phyloP scores from a whole-genome alignment of 768 basidiomycete genomes.

The Leucogyrophana mollusca region DNA sequence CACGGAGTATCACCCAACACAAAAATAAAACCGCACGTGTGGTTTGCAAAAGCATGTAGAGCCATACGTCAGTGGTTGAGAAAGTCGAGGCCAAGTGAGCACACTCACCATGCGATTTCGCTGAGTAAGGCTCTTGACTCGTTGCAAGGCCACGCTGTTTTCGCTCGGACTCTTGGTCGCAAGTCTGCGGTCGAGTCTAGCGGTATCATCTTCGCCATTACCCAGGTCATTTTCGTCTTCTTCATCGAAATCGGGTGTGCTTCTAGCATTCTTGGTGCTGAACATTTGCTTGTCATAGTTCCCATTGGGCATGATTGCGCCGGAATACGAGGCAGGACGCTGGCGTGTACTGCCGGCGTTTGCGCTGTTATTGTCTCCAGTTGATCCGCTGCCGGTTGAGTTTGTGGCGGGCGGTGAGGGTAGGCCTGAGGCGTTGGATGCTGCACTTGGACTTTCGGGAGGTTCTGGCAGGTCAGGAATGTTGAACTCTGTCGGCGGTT shows the following conservation, averaged over 20 bases:
- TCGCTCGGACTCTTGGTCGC: constrained; percentile 43
- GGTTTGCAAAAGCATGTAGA: constrained; percentile 26
- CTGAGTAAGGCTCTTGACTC: constrained; percentile 68
- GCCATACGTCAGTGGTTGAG: constrained; percentile 6
- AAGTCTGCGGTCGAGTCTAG: constrained; percentile 42
- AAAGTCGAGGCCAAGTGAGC: constrained; percentile 17
- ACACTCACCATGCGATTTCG: constrained; percentile 69
- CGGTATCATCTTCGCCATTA: constrained; percentile 65
- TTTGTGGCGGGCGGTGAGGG: constrained; percentile 86
- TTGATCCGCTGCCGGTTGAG: constrained; percentile 80
- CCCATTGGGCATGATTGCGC: constrained; percentile 40
- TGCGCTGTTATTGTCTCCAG: constrained; percentile 53
- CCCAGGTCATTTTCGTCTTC: constrained; percentile 48
- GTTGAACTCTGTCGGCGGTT: constrained; percentile 40
- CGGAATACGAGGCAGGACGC: constrained; percentile 27
- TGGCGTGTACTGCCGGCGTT: constrained; percentile 39
- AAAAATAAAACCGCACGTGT: no score
- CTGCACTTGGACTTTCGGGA: constrained; percentile 54
- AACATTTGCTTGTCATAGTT: constrained; percentile 33
- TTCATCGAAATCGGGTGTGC: constrained; percentile 43
- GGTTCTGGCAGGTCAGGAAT: constrained; percentile 73
- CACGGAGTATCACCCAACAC: no score
- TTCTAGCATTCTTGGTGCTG: constrained; percentile 25
- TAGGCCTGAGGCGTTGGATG: constrained; percentile 59
- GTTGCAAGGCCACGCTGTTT: constrained; percentile 58